Evolutionary conservation across 495 filamentous ascomycete species (phyloP), one percentile per base, ranked within the genome.

Genomic region (Hypoxylon rickii): DNA sequence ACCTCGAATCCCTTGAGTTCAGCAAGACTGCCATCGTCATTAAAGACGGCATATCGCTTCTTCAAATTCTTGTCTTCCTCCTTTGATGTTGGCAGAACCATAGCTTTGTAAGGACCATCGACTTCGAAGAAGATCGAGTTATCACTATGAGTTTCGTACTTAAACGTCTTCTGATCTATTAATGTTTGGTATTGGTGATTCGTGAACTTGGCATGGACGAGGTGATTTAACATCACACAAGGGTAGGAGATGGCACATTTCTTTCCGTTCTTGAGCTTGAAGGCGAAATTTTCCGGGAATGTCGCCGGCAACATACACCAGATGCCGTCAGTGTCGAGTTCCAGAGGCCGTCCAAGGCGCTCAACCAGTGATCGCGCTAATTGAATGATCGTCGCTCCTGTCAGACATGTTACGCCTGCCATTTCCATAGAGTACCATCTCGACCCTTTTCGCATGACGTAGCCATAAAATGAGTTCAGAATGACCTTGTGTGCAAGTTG

Each of bases 101-200:
- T 99, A 56, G 94, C 94, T 70, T 81, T 86, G 76, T 99, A 99
- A 0, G 94, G 94, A 3, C 94, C 94, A 65, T 99, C 94, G 20
- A 99, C 94, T 71, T 99, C 94, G 72, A 99, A 99, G 76, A 99
- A 97, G 67, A 99, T 99, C 18, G 92, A 90, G 72, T 99, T 99
- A 63, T 99, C 94, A 69, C 92, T 97, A 64, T 93, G 86, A 0
- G 92, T 97, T 64, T 95, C 87, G 66, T 99, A 99, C 63, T 84
- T 87, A 81, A 90, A 92, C 0, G 84, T 88, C 26, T 79, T 76
- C 2, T 84, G 84, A 62, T 97, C 91, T 0, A 85, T 79, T 16
- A 99, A 76, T 0, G 89, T 89, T 70, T 97, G 92, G 66, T 99
- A 99, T 58, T 97, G 95, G 64, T 96, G 84, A 63, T 99, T 99